Evolutionary conservation across 306 rosid genomes (phyloP), one percentile per base, ranked within the genome.

Genomic region (Cucumis melo): DNA sequence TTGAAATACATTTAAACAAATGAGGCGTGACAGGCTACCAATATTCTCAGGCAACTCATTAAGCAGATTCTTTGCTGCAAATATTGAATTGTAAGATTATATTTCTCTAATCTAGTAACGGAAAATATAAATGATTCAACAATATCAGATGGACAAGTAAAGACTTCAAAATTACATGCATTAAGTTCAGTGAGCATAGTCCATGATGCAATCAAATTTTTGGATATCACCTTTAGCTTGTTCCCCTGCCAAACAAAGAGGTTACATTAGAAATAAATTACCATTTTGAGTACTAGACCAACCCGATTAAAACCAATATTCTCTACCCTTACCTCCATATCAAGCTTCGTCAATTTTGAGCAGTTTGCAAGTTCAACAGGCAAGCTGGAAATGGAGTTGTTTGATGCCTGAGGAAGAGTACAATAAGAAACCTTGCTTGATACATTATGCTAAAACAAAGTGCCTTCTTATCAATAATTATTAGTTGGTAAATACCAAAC

Each of bases 41-140:
- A 93, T 87, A 67, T 86, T 88, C 29, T 78, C 91, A 54, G 98
- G 98, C 77, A 93, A 80, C 73, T 80, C 82, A 60, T 63, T 83
- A 75, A 93, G 84, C 77, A 86, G 64, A 82, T 93, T 93, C 88
- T 90, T 93, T 67, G 98, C 98, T 93, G 94, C 81, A 83, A 38
- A 48, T 68, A 66, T 75, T 70, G 61, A 62, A 80, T 77, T 77
- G 57, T 46, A 60, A 74, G 75, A 75, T 65, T 42, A 16, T 23
- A 16, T 59, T 78, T 81, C 32, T 85, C 62, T 53, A 77, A 82
- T 77, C 74, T 29, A 39, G 71, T 19, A 17, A 56, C 38, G 68
- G 36, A 76, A 61, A 73, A 64, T 65, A 44, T 73, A 76, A 74
- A 73, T 7, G 38, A 24, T 16, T 15, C 21, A n/a, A 77, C 61